Evolutionary conservation across 768 basidiomycete genomes (phyloP).

Genomic region (Mycena albidolilacea): DNA sequence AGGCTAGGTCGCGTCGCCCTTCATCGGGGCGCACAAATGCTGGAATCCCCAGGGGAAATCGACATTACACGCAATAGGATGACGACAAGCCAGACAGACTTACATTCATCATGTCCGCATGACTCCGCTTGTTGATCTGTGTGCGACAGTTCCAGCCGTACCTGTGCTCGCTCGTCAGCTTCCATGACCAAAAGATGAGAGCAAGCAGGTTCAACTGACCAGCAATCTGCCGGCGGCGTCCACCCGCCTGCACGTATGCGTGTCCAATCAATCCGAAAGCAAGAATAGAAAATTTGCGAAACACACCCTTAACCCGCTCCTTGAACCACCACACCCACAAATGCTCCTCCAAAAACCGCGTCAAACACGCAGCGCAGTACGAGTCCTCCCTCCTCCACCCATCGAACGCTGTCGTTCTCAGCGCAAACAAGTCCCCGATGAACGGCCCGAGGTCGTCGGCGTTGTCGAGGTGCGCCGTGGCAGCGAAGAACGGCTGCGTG

Average conservation of each 20-base stretch:
- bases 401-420: background rate
- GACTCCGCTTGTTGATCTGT: background rate
- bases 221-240: background rate
- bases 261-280: background rate
- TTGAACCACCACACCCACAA: constrained; percentile 24
- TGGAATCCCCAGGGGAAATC: background rate
- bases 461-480: background rate
- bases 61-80: background rate
- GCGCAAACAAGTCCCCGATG: background rate
- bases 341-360: constrained; percentile 27
- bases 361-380: constrained; percentile 28
- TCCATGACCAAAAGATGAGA: background rate
- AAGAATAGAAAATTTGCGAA: background rate
- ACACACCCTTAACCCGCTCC: constrained; percentile 9
- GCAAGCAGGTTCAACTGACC: background rate
- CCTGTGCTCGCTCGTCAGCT: background rate
- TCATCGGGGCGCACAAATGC: background rate
- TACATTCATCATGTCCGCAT: background rate
- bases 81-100: background rate
- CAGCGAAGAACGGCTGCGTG: background rate
- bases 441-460: background rate
- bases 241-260: background rate
- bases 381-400: constrained; percentile 4
- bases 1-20: background rate
- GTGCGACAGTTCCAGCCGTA: background rate